phyloP scores from a whole-genome alignment of 805 yeast species.

The Zygoascus bituminiphila region DNA sequence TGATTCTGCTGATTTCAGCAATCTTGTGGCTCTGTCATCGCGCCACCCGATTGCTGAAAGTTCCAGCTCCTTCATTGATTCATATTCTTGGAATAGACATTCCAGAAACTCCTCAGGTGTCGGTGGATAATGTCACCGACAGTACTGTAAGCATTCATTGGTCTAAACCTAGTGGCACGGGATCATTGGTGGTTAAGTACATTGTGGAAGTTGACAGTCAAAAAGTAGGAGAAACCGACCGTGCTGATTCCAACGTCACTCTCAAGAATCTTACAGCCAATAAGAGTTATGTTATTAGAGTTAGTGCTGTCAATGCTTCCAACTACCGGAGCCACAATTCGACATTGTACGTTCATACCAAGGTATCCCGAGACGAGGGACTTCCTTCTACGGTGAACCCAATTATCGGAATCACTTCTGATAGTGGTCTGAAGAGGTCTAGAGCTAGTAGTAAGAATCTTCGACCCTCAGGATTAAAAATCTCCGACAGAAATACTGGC shows the following conservation, averaged over 20 bases:
- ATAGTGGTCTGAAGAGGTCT: slow-evolving; percentile 1
- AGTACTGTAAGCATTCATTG: slow-evolving; percentile 28
- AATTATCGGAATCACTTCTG: slow-evolving; percentile 3
- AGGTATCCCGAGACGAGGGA: slow-evolving; percentile 20
- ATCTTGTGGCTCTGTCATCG: slow-evolving; percentile 30
- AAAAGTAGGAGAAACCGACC: slow-evolving; percentile 28
- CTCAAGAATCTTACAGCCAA: slow-evolving; percentile 28
- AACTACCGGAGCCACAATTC: slow-evolving; percentile 23
- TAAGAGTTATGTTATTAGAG: slow-evolving; percentile 26
- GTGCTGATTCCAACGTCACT: slow-evolving; percentile 26
- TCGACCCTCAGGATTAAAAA: background rate
- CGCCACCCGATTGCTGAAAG: slow-evolving; percentile 27
- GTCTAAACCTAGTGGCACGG: slow-evolving; percentile 27
- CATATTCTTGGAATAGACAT: slow-evolving; percentile 30
- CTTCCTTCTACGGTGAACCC: slow-evolving; percentile 18
- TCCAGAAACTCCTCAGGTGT: slow-evolving; percentile 28
- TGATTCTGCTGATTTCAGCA: slow-evolving; percentile 20
- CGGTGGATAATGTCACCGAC: slow-evolving; percentile 25
- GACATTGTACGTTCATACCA: slow-evolving; percentile 23
- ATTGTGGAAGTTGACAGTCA: slow-evolving; percentile 28
- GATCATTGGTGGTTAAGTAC: slow-evolving; percentile 23
- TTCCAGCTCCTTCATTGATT: slow-evolving; percentile 28
- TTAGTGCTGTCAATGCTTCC: slow-evolving; percentile 27
- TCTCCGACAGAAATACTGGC: background rate
- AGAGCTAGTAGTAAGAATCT: background rate